phyloP scores from a whole-genome alignment of 139 green algal species.

The Micractinium sp. region DNA sequence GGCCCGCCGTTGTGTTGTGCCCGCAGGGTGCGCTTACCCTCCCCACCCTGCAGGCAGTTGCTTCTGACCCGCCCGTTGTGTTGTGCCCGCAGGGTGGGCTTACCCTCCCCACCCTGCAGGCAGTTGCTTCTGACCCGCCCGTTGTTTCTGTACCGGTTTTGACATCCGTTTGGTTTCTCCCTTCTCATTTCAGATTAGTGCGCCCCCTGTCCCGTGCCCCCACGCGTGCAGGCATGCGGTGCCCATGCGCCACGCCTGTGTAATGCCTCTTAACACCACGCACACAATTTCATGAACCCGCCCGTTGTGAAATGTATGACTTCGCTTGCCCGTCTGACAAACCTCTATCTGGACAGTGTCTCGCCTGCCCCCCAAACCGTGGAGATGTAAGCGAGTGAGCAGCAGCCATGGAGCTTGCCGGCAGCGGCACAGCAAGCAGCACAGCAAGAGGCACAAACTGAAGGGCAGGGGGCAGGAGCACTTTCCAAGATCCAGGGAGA shows the following conservation, averaged over 20 bases:
- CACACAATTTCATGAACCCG: not conserved
- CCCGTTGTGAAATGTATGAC: slow-evolving; percentile 1
- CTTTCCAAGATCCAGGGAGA: too few relatives aligned
- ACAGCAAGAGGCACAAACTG: not conserved
- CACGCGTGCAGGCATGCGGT: too few relatives aligned
- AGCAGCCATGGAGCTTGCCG: too few relatives aligned
- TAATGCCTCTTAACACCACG: too few relatives aligned
- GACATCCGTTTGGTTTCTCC: not conserved
- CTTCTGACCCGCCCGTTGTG: not conserved
- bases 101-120: too few relatives aligned
- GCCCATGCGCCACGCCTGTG: too few relatives aligned
- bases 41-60: not conserved
- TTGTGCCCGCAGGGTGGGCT: not conserved
- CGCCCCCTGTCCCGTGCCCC: too few relatives aligned
- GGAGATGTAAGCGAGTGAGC: not conserved
- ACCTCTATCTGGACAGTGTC: not conserved
- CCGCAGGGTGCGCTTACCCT: too few relatives aligned
- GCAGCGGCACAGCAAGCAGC: not conserved
- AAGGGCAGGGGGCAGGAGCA: too few relatives aligned
- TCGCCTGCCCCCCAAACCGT: too few relatives aligned
- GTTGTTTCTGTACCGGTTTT: not conserved
- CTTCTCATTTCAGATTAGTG: not conserved
- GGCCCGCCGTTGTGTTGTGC: not conserved
- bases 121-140: not conserved
- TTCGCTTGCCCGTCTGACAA: not conserved